Evolutionary conservation across 2,329 filamentous ascomycete species (phyloP), one percentile per base, ranked within the genome.

Genomic region (Aspergillus ustus): DNA sequence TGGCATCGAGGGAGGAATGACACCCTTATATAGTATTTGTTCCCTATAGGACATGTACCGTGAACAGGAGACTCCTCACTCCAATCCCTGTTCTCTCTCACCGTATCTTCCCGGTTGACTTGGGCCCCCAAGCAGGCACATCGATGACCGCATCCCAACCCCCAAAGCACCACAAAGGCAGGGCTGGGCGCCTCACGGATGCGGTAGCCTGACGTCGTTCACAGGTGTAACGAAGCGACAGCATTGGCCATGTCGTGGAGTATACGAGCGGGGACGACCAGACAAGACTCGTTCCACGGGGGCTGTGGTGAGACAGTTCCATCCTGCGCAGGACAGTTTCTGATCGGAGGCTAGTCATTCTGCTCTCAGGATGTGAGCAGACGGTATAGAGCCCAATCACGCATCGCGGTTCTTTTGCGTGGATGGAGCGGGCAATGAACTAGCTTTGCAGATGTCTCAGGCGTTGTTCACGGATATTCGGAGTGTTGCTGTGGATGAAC

Each of bases 261-360:
- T 55, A 50, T 50, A 55, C 51, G 57, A 55, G 57, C 43, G 50
- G 51, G 29, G 34, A 43, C 22, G 15, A 31, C 44, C 31, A 49
- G 51, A 60, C 5, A 45, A 34, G 43, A 46, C 4, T 20, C 45
- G 44, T 49, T 11, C 31, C 17, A 31, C n/a, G 44, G 34, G 25
- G 57, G 34, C 44, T 31, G n/a, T 6, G 19, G 51, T 55, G 51
- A 60, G 57, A 60, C 57, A 55, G 51, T 61, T 57, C 57, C 59
- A 57, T 57, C 53, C 48, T 28, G 19, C 40, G 20, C 52, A 50
- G 31, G 31, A 61, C 25, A 52, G 25, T 22, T 17, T 25, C 25
- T 34, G 22, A 43, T 25, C 31, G 54, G n/a, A 46, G 46, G 34
- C 45, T 50, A 60, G 22, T 19, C 57, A 54, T 29, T 17, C 20